Base-by-base conservation (phyloP, 2,329 filamentous ascomycete species). In the Achaetomium macrosporum region DNA sequence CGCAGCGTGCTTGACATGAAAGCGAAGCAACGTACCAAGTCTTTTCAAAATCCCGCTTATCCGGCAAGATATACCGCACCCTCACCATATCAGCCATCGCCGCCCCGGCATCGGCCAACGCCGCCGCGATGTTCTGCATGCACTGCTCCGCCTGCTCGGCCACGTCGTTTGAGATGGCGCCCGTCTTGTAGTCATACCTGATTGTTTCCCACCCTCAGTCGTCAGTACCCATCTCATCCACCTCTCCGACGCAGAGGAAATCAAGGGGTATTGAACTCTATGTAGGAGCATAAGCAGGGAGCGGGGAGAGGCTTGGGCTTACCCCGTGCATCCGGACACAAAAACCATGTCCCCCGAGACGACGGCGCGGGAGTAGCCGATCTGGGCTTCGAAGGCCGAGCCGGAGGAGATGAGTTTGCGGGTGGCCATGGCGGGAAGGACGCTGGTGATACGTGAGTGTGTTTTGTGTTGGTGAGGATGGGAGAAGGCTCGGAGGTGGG, bases 291-390 rank as follows among this genome's bases (percentile, higher is more conserved):
- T 9, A 16, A n/a, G 35, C 6, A 13, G 20, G 15, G 35, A 31
- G 13, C 9, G 30, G 16, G 19, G 25, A 3, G 10, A 6, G 25
- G 7, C 7, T 25, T 25, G 7, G 25, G 25, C 58, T 49, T 59
- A 77, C 76, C 77, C 77, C 2, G 77, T 81, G 36, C 76, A 79
- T 0, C 77, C 77, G 2, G 77, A 79, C 4, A 81, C 75, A 51
- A 79, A 73, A 11, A 80, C 65, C 69, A 73, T 76, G 47, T 76
- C 74, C 11, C 74, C 76, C 1, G 69, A 66, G 16, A 78, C 69
- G 3, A 81, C 76, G 35, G 77, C 77, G 45, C 77, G 71, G 30
- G 77, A 79, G 63, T 81, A 81, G 46, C 74, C 76, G 50, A 80
- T 80, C 56, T 75, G 68, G 25, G 67, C 67, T 63, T 81, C 77